phyloP scores from a whole-genome alignment of 805 yeast genomes.

The Zygosaccharomyces pseudorouxii region DNA sequence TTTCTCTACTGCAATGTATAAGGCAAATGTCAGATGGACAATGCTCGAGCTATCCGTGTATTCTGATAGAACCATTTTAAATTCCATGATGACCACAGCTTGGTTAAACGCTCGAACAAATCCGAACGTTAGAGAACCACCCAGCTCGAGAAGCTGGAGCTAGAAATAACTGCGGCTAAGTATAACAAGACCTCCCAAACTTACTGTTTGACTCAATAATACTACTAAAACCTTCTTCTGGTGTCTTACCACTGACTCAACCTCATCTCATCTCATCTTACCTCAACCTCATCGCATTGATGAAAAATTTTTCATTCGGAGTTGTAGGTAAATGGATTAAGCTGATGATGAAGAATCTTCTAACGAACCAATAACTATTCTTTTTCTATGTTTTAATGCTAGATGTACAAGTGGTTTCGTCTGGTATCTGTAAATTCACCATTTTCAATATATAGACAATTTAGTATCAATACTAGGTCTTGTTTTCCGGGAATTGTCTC shows the following conservation, averaged over 20 bases:
- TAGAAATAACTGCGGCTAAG: neutral
- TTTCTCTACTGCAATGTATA: too few species aligned
- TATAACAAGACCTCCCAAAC: too few species aligned
- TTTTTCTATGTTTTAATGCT: conserved; percentile 8
- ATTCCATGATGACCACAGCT: too few species aligned
- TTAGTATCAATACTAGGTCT: neutral
- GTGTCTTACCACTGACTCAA: too few species aligned
- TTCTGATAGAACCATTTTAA: too few species aligned
- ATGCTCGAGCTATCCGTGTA: too few species aligned
- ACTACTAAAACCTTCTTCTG: neutral
- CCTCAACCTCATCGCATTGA: conserved; percentile 2
- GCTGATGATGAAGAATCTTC: conserved; percentile 5
- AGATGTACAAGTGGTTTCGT: conserved; percentile 15
- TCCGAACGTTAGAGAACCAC: too few species aligned
- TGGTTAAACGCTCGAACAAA: too few species aligned
- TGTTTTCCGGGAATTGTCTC: neutral
- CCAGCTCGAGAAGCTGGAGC: neutral
- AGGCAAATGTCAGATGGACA: too few species aligned
- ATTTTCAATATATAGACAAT: conserved; percentile 2
- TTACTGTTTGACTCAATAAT: neutral
- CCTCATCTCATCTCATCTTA: neutral
- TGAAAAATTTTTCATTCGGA: conserved; percentile 11
- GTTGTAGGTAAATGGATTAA: conserved; percentile 5
- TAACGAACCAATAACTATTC: neutral
- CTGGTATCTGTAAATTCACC: conserved; percentile 11